Percentiles rank a stretch among this genome's conserved stretches.
phyloP scores from a whole-genome alignment of 2,329 filamentous ascomycete genomes.

The Calonectria naviculata region DNA sequence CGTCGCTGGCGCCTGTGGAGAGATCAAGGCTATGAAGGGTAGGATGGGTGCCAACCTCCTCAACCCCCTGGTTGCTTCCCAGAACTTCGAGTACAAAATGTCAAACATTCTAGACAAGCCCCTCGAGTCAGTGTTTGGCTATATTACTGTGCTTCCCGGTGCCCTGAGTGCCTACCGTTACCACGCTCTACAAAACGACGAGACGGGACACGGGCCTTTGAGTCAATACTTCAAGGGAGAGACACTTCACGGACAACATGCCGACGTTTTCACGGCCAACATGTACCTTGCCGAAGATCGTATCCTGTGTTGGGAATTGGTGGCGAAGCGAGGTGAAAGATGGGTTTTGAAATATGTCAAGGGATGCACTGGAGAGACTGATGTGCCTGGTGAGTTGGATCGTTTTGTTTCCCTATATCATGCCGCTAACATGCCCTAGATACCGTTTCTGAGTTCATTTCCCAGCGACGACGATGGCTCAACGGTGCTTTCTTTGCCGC shows the following conservation, averaged over 20 bases:
- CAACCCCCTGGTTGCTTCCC: slow-evolving; percentile 94
- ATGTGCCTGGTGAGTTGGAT: slow-evolving; percentile 83
- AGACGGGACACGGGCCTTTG: slow-evolving; percentile 92
- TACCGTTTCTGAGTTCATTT: slow-evolving; percentile 94
- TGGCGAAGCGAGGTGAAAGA: slow-evolving; percentile 92
- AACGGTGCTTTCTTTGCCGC: slow-evolving; percentile 99
- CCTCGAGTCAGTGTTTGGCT: slow-evolving; percentile 95
- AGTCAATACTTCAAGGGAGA: slow-evolving; percentile 99
- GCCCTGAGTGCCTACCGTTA: slow-evolving; percentile 96
- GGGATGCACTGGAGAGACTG: slow-evolving; percentile 94
- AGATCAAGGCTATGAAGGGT: slow-evolving; percentile 98
- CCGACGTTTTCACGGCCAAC: slow-evolving; percentile 97
- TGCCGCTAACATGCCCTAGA: slow-evolving; percentile 64
- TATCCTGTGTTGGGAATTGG: slow-evolving; percentile 93
- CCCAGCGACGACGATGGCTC: slow-evolving; percentile 94
- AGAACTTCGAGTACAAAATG: slow-evolving; percentile 99
- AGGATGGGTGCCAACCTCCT: slow-evolving; percentile 84
- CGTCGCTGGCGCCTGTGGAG: slow-evolving; percentile 94
- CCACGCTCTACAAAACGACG: slow-evolving; percentile 95
- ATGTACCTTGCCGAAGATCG: slow-evolving; percentile 94
- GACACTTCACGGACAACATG: slow-evolving; percentile 93
- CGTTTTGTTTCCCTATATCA: not conserved
- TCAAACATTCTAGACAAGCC: slow-evolving; percentile 99
- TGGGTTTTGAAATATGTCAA: slow-evolving; percentile 99
- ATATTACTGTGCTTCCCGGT: slow-evolving; percentile 96